Evolutionary conservation across 2,329 filamentous ascomycete genomes (phyloP).

Genomic region (Beauveria sp.): DNA sequence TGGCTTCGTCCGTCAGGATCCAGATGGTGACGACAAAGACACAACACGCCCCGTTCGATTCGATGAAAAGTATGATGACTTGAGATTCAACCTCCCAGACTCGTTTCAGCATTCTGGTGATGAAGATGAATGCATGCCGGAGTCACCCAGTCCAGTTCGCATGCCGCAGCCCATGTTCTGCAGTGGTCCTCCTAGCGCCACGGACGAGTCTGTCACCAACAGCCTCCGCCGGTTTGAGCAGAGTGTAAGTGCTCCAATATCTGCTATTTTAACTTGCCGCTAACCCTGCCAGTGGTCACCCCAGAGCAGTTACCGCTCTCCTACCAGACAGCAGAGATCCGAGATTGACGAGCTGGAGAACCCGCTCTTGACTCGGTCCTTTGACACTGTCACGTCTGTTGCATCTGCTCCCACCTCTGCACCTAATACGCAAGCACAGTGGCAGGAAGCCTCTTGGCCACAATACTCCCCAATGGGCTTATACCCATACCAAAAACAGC

Average conservation of each 20-base stretch:
- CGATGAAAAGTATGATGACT: conserved; percentile 25
- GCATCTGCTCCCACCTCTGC: conserved; percentile 1
- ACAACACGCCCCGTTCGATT: conserved; percentile 24
- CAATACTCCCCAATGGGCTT: conserved; percentile 1
- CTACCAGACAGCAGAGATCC: not conserved
- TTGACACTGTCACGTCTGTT: not conserved
- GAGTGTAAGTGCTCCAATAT: not conserved
- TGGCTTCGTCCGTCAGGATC: conserved; percentile 24
- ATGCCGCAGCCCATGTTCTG: not conserved
- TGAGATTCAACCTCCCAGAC: conserved; percentile 24
- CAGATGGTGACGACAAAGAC: conserved; percentile 18
- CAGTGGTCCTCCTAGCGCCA: not conserved
- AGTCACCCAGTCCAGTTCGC: not conserved
- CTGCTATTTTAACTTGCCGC: not conserved
- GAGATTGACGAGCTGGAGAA: conserved; percentile 2
- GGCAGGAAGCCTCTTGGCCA: not conserved
- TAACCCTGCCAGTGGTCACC: conserved; percentile 6
- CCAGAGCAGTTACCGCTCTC: conserved; percentile 3
- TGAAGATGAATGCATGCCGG: not conserved
- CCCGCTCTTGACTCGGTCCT: conserved; percentile 5
- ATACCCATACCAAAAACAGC: not conserved
- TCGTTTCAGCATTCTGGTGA: conserved; percentile 9
- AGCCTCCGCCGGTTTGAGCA: not conserved
- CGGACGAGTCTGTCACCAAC: conserved; percentile 7
- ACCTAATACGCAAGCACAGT: not conserved